A percentile compares a stretch with the other conserved stretches of the same genome.
Conservation (phyloP, 2,329 filamentous ascomycete genomes). For the Aspergillus neotritici region DNA sequence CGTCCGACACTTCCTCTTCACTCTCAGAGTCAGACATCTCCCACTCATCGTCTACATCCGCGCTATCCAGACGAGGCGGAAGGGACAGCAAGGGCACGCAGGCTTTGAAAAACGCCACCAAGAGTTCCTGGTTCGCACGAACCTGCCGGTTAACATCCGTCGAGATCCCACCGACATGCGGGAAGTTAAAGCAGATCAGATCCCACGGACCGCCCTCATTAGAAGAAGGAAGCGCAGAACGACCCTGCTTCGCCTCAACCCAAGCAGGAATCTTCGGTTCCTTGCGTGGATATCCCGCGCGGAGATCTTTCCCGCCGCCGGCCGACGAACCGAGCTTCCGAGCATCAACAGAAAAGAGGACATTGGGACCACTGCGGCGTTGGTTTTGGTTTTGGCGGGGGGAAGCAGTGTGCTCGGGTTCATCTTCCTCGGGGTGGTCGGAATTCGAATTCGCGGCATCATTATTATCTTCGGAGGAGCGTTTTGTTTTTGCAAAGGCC, state of each 20-base stretch:
- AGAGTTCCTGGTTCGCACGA: conserved; percentile 69
- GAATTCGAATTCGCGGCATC: not conserved
- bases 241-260: conserved; percentile 8
- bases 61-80: conserved; percentile 18
- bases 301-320: conserved; percentile 41
- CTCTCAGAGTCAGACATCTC: conserved; percentile 17
- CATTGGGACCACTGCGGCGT: conserved; percentile 17
- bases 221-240: not conserved
- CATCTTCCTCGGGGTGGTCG: conserved; percentile 8
- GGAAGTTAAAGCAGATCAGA: conserved; percentile 90
- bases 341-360: conserved; percentile 42
- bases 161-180: conserved; percentile 84
- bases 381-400: conserved; percentile 12
- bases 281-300: conserved; percentile 33
- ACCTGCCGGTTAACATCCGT: conserved; percentile 95
- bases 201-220: conserved; percentile 53
- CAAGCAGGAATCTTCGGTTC: conserved; percentile 27
- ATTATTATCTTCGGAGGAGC: not conserved
- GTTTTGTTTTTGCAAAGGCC: conserved; percentile 4
- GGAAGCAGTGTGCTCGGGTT: too few species aligned
- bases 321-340: conserved; percentile 35
- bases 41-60: conserved; percentile 22
- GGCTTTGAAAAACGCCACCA: conserved; percentile 46
- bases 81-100: conserved; percentile 38
- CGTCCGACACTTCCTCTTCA: conserved; percentile 14